Percentiles rank a stretch among this genome's conserved stretches.
Evolutionary conservation across 164 flowering plant genomes (phyloP).

Genomic region (Vitis amurensis): DNA sequence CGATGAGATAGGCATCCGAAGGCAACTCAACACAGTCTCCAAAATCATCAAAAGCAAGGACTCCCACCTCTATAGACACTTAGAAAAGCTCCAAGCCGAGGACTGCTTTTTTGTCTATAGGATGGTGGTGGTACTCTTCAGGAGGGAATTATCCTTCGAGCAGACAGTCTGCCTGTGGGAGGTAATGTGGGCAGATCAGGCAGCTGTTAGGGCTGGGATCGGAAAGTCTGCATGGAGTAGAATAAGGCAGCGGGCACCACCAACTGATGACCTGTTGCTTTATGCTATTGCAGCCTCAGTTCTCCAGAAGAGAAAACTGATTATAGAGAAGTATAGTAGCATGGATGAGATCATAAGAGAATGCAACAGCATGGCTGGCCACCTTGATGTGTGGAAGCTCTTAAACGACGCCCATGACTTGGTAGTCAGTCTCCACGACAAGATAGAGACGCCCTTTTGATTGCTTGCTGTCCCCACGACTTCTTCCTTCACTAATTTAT

Average conservation of each 20-base stretch:
- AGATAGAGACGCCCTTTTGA: slow-evolving; percentile 41
- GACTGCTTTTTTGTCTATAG: slow-evolving; percentile 96
- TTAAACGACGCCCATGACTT: slow-evolving; percentile 88
- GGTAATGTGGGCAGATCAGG: slow-evolving; percentile 98
- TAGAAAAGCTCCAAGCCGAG: slow-evolving; percentile 85
- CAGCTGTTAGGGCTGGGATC: slow-evolving; percentile 85
- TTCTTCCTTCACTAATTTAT: too few relatives aligned
- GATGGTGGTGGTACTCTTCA: slow-evolving; percentile 95
- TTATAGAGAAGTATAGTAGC: slow-evolving; percentile 80
- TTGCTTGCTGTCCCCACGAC: slow-evolving; percentile 1
- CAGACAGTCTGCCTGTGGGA: slow-evolving; percentile 95
- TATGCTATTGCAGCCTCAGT: slow-evolving; percentile 96
- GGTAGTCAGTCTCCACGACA: slow-evolving; percentile 81
- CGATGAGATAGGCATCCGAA: slow-evolving; percentile 83
- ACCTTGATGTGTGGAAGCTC: slow-evolving; percentile 94
- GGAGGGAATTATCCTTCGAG: slow-evolving; percentile 84
- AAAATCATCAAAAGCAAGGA: slow-evolving; percentile 88
- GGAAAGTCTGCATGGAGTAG: slow-evolving; percentile 86
- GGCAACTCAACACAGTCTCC: slow-evolving; percentile 79
- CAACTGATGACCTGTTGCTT: slow-evolving; percentile 84
- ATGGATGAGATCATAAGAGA: slow-evolving; percentile 95
- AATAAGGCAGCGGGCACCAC: slow-evolving; percentile 83
- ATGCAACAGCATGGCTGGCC: slow-evolving; percentile 92
- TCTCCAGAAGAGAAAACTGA: slow-evolving; percentile 79
- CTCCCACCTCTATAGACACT: slow-evolving; percentile 82